Evolutionary conservation across 371 early-diverging fungal genomes (phyloP).

Genomic region (Globomyces sp.): DNA sequence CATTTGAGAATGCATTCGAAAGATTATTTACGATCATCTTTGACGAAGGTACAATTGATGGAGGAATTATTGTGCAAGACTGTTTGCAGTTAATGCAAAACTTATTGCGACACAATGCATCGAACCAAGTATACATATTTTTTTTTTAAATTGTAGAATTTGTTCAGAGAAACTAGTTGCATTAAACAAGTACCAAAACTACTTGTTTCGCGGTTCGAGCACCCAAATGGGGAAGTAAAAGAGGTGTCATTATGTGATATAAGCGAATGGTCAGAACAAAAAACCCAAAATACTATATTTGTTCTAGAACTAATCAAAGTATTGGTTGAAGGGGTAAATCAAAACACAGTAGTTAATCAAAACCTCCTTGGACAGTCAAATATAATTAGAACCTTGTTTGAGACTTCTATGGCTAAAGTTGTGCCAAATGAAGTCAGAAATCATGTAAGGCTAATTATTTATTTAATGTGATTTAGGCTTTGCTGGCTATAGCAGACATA

Average conservation of each 20-base stretch:
- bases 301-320: slow-evolving; percentile 85
- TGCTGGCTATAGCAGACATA: slow-evolving; percentile 81
- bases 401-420: slow-evolving; percentile 32
- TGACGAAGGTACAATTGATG: slow-evolving; percentile 91
- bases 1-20: slow-evolving; percentile 96
- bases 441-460: too few relatives aligned
- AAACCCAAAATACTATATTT: slow-evolving; percentile 75
- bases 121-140: slow-evolving; percentile 76
- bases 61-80: slow-evolving; percentile 95
- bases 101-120: slow-evolving; percentile 87
- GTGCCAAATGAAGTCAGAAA: slow-evolving; percentile 41
- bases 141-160: slow-evolving; percentile 54
- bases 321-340: slow-evolving; percentile 81
- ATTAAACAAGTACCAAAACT: slow-evolving; percentile 72
- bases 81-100: slow-evolving; percentile 90
- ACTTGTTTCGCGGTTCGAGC: slow-evolving; percentile 22
- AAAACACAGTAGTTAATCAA: slow-evolving; percentile 84
- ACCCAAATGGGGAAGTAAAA: slow-evolving; percentile 18
- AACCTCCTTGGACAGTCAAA: slow-evolving; percentile 20
- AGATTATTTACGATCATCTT: slow-evolving; percentile 77
- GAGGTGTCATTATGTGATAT: slow-evolving; percentile 35
- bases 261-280: slow-evolving; percentile 63
- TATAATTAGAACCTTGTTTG: slow-evolving; percentile 20
- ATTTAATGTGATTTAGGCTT: slow-evolving; percentile 42
- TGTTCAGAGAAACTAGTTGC: slow-evolving; percentile 93